These are phyloP conservation scores for Basipetospora chlamydospora DNA, from an alignment of 2,329 filamentous ascomycete genomes.

Conservation along the genomic window DNA sequence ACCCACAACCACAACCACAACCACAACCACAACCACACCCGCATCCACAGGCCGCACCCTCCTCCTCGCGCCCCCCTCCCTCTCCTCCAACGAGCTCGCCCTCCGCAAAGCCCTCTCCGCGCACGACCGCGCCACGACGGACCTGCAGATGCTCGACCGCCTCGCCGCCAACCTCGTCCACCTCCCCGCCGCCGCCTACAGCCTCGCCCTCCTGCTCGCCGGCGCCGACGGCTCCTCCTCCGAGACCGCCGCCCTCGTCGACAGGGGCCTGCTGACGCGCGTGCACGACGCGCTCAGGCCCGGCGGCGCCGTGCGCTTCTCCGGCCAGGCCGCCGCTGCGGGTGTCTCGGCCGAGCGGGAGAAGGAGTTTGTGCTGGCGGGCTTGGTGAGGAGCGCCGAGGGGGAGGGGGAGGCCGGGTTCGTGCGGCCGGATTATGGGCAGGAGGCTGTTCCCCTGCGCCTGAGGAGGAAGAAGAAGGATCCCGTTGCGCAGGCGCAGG, in stretches of 20 bases:
- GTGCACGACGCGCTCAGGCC: conserved; percentile 58
- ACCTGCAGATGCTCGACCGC: conserved; percentile 96
- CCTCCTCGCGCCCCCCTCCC: conserved; percentile 77
- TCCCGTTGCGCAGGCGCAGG: neutral
- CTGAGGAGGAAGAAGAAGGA: conserved; percentile 21
- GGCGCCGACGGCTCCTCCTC: conserved; percentile 54
- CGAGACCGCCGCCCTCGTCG: conserved; percentile 48
- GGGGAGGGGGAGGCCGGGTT: conserved; percentile 47
- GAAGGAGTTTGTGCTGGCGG: conserved; percentile 73
- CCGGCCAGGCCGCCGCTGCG: no score
- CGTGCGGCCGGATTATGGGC: conserved; percentile 51
- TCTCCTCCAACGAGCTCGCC: conserved; percentile 71
- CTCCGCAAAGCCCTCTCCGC: conserved; percentile 56
- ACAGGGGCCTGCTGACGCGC: conserved; percentile 50
- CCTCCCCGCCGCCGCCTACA: conserved; percentile 66
- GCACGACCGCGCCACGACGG: conserved; percentile 62
- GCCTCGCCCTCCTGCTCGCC: conserved; percentile 69
- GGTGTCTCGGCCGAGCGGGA: conserved; percentile 29
- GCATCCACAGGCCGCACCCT: conserved; percentile 46
- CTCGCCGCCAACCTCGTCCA: conserved; percentile 67
- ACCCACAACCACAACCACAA: conserved; percentile 13
- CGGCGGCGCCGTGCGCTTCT: conserved; percentile 48
- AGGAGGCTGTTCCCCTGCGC: conserved; percentile 39
- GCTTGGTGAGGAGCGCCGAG: conserved; percentile 42
- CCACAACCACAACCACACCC: no score